These are phyloP conservation scores for Aspergillus mulundensis DNA, from an alignment of 495 filamentous ascomycete genomes.

Conservation along the genomic window DNA sequence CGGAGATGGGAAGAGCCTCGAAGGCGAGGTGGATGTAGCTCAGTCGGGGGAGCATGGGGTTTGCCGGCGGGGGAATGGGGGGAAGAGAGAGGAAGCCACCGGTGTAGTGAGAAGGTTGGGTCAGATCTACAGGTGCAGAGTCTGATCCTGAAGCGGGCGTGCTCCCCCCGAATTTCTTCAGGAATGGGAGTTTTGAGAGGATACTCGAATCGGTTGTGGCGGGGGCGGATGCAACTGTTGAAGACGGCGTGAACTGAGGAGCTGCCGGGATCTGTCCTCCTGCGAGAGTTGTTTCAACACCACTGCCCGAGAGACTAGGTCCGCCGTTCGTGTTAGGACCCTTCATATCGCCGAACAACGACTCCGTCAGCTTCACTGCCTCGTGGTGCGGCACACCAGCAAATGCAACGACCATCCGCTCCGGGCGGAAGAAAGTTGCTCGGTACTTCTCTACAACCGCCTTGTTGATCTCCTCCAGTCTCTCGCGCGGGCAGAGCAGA, in stretches of 20 bases:
- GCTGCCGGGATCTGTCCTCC: conserved; percentile 37
- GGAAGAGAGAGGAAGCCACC: conserved; percentile 88
- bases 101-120: conserved; percentile 76
- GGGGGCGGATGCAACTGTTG: conserved; percentile 34
- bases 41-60: conserved; percentile 73
- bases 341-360: conserved; percentile 90
- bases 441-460: conserved; percentile 73
- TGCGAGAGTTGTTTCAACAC: conserved; percentile 49
- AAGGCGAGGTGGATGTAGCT: conserved; percentile 94
- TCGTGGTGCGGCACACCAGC: conserved; percentile 81
- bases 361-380: conserved; percentile 73
- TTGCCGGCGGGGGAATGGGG: conserved; percentile 67
- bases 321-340: conserved; percentile 33
- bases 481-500: conserved; percentile 82
- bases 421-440: conserved; percentile 78
- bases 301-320: conserved; percentile 53
- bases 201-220: conserved; percentile 51
- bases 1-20: conserved; percentile 87
- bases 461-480: conserved; percentile 71
- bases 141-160: conserved; percentile 54
- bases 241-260: conserved; percentile 40
- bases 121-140: conserved; percentile 52
- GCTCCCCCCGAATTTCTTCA: conserved; percentile 73
- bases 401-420: conserved; percentile 90
- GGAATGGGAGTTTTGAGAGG: conserved; percentile 83